These are phyloP conservation scores for Colletotrichum acutatum DNA, from an alignment of 2,329 filamentous ascomycete genomes.

Conservation along the genomic window DNA sequence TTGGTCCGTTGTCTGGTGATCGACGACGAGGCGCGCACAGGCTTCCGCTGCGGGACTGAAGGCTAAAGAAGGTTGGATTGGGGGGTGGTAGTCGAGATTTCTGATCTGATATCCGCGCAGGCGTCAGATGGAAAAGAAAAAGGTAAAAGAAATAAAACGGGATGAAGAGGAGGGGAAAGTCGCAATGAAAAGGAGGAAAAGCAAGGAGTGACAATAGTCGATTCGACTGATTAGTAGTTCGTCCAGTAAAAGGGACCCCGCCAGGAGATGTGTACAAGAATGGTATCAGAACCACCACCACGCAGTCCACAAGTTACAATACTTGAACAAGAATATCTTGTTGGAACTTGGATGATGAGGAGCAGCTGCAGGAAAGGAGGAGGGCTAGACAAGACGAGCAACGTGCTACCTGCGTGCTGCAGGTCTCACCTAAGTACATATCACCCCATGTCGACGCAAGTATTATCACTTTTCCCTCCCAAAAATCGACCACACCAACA, in stretches of 20 bases:
- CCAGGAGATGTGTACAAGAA: neutral
- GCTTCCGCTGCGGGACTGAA: slow-evolving; percentile 14
- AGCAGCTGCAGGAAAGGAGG: neutral
- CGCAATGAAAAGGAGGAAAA: slow-evolving; percentile 20
- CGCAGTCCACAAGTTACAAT: neutral
- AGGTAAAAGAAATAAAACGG: neutral
- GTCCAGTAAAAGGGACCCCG: neutral
- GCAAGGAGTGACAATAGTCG: neutral
- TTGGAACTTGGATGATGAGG: neutral
- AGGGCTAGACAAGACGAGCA: neutral
- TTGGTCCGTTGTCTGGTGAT: neutral
- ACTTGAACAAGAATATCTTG: neutral
- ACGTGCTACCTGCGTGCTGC: neutral
- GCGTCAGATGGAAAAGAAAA: slow-evolving; percentile 12
- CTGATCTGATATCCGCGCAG: slow-evolving; percentile 5
- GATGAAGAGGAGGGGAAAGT: neutral
- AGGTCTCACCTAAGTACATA: neutral
- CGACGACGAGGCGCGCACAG: slow-evolving; percentile 17
- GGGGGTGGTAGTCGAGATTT: neutral
- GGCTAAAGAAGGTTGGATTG: neutral
- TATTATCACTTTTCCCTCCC: neutral
- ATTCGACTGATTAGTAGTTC: neutral
- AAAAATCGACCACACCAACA: neutral
- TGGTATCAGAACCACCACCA: neutral
- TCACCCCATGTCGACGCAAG: neutral